A percentile compares a stretch with the other conserved stretches of the same genome.
These are phyloP conservation scores for Ceratobasidium sp. DNA, from an alignment of 1,284 basidiomycete species.

Conservation along the genomic window DNA sequence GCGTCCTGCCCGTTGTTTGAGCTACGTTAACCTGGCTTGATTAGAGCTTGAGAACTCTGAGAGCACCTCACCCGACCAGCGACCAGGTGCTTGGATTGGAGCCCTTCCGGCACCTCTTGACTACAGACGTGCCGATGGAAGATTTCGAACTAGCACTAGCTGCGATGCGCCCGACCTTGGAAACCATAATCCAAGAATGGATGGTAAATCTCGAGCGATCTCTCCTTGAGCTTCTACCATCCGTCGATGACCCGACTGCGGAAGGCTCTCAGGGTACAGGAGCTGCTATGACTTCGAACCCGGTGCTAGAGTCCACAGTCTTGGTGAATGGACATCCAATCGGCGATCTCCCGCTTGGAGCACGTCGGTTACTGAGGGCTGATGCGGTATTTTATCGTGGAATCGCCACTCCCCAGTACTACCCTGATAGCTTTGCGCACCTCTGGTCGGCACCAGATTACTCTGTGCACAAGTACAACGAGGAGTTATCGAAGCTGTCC, in stretches of 20 bases:
- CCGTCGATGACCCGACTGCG: background rate
- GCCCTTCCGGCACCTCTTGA: background rate
- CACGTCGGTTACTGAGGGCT: constrained; percentile 5
- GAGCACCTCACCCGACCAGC: background rate
- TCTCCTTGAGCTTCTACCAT: background rate
- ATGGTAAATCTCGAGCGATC: background rate
- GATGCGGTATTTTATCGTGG: background rate
- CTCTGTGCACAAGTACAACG: background rate
- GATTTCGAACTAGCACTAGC: background rate
- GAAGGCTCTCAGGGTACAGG: too few relatives aligned
- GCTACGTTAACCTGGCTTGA: background rate
- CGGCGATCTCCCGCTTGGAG: background rate
- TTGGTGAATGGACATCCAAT: background rate
- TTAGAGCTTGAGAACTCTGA: background rate
- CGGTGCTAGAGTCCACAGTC: too few relatives aligned
- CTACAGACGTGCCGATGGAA: background rate
- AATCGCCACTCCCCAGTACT: background rate
- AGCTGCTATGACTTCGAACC: background rate
- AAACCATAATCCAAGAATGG: background rate
- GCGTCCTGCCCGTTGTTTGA: background rate
- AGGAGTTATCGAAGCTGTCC: background rate
- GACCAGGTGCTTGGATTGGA: background rate
- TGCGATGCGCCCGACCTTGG: background rate
- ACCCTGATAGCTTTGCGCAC: constrained; percentile 14
- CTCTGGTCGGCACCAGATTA: background rate